These are phyloP conservation scores for Aspergillus unguis DNA, from an alignment of 2,329 filamentous ascomycete species.

Conservation along the genomic window DNA sequence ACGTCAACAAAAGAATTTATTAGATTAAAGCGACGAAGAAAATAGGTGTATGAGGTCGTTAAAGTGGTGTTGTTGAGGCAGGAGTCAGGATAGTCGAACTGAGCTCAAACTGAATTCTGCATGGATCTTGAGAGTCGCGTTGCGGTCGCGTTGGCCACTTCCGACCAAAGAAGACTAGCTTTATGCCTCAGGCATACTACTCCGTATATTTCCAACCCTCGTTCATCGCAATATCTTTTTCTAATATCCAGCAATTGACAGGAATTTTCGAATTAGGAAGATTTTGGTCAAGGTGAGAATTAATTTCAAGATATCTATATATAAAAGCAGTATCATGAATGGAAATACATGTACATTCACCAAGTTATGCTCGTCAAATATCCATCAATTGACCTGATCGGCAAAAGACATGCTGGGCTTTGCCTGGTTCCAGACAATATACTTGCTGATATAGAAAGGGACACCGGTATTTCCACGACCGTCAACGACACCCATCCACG, in stretches of 20 bases:
- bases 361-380: neutral
- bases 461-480: conserved; percentile 10
- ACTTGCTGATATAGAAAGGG: conserved; percentile 10
- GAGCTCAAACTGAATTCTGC: conserved; percentile 3
- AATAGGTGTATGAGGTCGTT: neutral
- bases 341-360: neutral
- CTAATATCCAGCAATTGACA: too few species aligned
- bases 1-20: too few species aligned
- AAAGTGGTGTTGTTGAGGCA: neutral
- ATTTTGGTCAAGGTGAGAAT: too few species aligned
- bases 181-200: conserved; percentile 2
- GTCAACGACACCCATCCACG: conserved; percentile 12
- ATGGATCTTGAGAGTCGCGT: neutral
- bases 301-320: neutral
- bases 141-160: conserved; percentile 6
- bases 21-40: neutral
- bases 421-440: conserved; percentile 11
- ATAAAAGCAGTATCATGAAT: neutral
- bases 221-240: too few species aligned
- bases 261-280: too few species aligned
- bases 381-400: conserved; percentile 6
- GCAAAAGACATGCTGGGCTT: conserved; percentile 11
- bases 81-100: neutral
- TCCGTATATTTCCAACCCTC: neutral
- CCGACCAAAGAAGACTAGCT: conserved; percentile 1